Evolutionary conservation across 306 rosid species (phyloP), one percentile per base, ranked within the genome.

Genomic region (Lithocarpus polystachyus): DNA sequence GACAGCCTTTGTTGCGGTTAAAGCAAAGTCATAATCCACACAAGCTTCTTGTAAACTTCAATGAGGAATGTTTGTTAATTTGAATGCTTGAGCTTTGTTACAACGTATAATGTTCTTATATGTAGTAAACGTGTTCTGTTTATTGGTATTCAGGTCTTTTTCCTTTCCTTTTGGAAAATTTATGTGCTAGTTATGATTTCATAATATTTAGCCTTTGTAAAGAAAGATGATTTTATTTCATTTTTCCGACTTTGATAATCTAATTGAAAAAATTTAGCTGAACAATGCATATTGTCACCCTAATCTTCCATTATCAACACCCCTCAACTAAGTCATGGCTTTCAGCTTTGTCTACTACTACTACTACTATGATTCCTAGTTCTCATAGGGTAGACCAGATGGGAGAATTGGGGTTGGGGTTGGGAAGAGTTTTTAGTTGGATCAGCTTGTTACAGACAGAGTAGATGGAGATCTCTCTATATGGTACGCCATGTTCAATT

Each of bases 11-110:
- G 84, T 76, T 95, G 87, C 90, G 84, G 64, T 83, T 95, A 89
- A 95, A 88, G 90, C 99, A 95, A 87, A 88, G 92, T 75, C 98
- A 95, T 86, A 93, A 88, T 55, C 84, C 99, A 13, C 97, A 93
- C 88, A 95, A 95, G 81, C 94, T 95, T 84, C 90, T 95, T 77
- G 89, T 91, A 83, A 88, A 93, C 88, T 82, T 89, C 29, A 76
- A 72, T 8, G 89, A 87, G 60, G 88, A 85, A 85, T 98, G 99
- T 95, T 60, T 43, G 89, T 84, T 80, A 23, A 82, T 77, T 84
- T 82, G 56, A 67, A 33, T 74, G 55, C 45, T 71, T 70, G 31
- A 68, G 70, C 52, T 51, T 74, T 73, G 60, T 54, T 19, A 26
- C 43, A 22, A n/a, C 1, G 14, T 9, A 0, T 3, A 9, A 22